Base-by-base conservation (phyloP, 768 basidiomycete genomes). In the Auriscalpium microsporum region DNA sequence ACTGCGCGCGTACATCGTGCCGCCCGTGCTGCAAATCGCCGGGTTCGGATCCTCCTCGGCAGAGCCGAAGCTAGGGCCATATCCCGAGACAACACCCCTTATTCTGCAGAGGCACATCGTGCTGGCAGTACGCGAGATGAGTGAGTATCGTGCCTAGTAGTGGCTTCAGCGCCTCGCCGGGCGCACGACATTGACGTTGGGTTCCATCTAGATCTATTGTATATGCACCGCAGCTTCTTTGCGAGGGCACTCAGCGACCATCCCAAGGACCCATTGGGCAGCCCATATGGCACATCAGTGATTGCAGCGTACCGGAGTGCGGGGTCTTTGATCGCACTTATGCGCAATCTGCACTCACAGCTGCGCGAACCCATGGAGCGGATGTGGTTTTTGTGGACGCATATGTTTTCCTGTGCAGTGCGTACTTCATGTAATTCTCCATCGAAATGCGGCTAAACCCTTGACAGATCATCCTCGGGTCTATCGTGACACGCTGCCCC, bases 191-290 rank as follows among this genome's bases (percentile, higher is more conserved):
- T 40, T 40, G 23, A 34, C 42, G 38, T 58, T 37, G 52, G 14
- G 5, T 3, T n/a, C 8, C 37, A 51, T 28, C 33, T 50, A 57
- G 59, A 57, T 13, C 51, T 45, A 35, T 82, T 87, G 60, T 86
- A 86, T 62, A 82, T 87, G 75, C 85, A 87, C 67, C 77, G 85
- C 44, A 83, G 83, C 8, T 87, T 83, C 72, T 87, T 87, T 64
- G 84, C 83, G 1, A 80, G 81, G 50, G 84, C 84, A 0, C 64
- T 87, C 54, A 82, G 82, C 58, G 84, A 85, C 55, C 76, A 69
- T 55, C 78, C 83, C 0, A 69, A 67, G 14, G 84, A 87, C 64
- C 83, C 84, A 8, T 80, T 86, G 70, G 80, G 82, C 7, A 83
- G 82, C 70, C 84, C 80, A 63, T 87, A 81, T 63, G 79, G 80